Percentiles rank a stretch among this genome's conserved stretches.
phyloP scores from a whole-genome alignment of 306 rosid species.

The Herpetospermum pedunculosum region DNA sequence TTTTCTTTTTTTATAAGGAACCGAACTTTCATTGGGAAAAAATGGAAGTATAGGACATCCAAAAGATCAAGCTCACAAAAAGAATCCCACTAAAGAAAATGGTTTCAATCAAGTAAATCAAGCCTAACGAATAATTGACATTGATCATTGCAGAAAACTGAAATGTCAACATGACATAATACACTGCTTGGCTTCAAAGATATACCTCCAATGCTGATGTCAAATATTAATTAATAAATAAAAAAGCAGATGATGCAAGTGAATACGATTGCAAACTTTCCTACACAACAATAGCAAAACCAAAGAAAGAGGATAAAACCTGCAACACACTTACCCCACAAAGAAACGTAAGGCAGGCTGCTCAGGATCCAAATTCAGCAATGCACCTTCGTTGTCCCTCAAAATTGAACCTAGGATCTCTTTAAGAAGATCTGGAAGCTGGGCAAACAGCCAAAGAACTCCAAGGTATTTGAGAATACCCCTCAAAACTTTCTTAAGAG shows the following conservation, averaged over 20 bases:
- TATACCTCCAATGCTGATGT: background rate
- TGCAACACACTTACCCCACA: slow-evolving; percentile 59
- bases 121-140: no score
- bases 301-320: slow-evolving; percentile 1
- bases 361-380: slow-evolving; percentile 92
- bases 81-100: no score
- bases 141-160: background rate
- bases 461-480: slow-evolving; percentile 98
- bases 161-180: background rate
- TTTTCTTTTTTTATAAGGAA: no score
- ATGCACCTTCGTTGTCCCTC: slow-evolving; percentile 97
- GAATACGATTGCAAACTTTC: background rate
- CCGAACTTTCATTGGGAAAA: no score
- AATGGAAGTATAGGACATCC: no score
- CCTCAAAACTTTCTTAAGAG: slow-evolving; percentile 93
- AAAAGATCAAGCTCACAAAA: no score
- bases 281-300: background rate
- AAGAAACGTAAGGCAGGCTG: slow-evolving; percentile 98
- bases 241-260: background rate
- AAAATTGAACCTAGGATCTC: slow-evolving; percentile 92
- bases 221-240: background rate
- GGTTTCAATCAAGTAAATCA: no score
- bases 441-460: slow-evolving; percentile 95
- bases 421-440: slow-evolving; percentile 84
- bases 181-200: background rate